phyloP scores from a whole-genome alignment of 2,329 filamentous ascomycete species.

The Diaporthe citrichinensis region DNA sequence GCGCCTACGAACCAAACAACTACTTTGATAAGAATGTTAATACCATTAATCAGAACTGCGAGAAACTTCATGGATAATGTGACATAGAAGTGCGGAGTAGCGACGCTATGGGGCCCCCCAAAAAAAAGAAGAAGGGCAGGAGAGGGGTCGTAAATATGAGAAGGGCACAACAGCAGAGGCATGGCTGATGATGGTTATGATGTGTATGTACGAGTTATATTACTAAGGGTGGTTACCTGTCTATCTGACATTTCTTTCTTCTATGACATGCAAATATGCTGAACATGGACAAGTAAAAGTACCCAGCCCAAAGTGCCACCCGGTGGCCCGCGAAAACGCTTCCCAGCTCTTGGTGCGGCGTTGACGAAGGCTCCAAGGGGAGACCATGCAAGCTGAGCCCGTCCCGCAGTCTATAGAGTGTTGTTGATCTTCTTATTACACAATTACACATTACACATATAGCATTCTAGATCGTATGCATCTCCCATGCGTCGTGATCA shows the following conservation, averaged over 20 bases:
- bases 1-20: neutral
- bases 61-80: neutral
- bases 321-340: neutral
- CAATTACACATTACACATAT: conserved; percentile 37
- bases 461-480: neutral
- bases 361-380: neutral
- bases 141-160: neutral
- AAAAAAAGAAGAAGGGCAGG: neutral
- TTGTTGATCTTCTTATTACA: conserved; percentile 15
- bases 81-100: neutral
- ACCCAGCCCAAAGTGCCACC: neutral
- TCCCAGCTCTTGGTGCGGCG: conserved; percentile 30
- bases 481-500: conserved; percentile 21
- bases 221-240: neutral
- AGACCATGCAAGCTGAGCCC: neutral
- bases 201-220: neutral
- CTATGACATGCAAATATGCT: neutral
- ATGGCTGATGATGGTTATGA: neutral
- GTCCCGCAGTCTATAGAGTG: neutral
- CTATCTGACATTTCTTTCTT: neutral
- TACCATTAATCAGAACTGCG: neutral
- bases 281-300: neutral
- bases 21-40: conserved; percentile 22
- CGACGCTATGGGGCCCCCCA: neutral
- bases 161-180: neutral